phyloP scores from a whole-genome alignment of 1,284 basidiomycete genomes.

The Ganoderma meredithae region DNA sequence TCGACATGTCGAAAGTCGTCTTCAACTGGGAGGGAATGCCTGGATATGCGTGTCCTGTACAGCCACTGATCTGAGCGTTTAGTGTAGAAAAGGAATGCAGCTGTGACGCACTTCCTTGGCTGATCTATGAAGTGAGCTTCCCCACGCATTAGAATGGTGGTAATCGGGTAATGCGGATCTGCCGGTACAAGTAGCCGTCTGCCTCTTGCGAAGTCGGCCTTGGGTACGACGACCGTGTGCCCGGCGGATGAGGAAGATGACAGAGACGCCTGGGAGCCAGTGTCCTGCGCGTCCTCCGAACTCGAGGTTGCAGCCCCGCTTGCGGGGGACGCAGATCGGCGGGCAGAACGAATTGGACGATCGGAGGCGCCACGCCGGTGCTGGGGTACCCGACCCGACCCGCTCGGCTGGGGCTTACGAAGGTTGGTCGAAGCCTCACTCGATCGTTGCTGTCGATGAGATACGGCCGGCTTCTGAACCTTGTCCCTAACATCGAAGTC shows the following conservation, averaged over 20 bases:
- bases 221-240: slow-evolving; percentile 46
- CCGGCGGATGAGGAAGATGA: slow-evolving; percentile 8
- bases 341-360: slow-evolving; percentile 4
- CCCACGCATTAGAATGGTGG: slow-evolving; percentile 58
- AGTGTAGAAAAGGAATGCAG: slow-evolving; percentile 17
- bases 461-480: slow-evolving; percentile 5
- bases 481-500: slow-evolving; percentile 1
- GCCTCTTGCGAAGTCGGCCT: slow-evolving; percentile 47
- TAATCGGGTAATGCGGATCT: slow-evolving; percentile 45
- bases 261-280: slow-evolving; percentile 10
- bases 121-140: slow-evolving; percentile 58
- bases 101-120: slow-evolving; percentile 37
- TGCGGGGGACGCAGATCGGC: slow-evolving; percentile 13
- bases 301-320: slow-evolving; percentile 8
- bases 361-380: slow-evolving; percentile 9
- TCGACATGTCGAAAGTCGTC: slow-evolving; percentile 46
- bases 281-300: slow-evolving; percentile 20
- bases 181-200: slow-evolving; percentile 52
- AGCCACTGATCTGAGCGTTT: slow-evolving; percentile 23
- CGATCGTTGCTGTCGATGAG: slow-evolving; percentile 9
- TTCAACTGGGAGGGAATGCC: slow-evolving; percentile 51
- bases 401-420: slow-evolving; percentile 9
- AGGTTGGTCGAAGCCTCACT: slow-evolving; percentile 12
- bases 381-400: background rate
- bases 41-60: slow-evolving; percentile 47